These are phyloP conservation scores for Ceratocystis cubensis DNA, from an alignment of 2,329 filamentous ascomycete species.

Conservation along the genomic window DNA sequence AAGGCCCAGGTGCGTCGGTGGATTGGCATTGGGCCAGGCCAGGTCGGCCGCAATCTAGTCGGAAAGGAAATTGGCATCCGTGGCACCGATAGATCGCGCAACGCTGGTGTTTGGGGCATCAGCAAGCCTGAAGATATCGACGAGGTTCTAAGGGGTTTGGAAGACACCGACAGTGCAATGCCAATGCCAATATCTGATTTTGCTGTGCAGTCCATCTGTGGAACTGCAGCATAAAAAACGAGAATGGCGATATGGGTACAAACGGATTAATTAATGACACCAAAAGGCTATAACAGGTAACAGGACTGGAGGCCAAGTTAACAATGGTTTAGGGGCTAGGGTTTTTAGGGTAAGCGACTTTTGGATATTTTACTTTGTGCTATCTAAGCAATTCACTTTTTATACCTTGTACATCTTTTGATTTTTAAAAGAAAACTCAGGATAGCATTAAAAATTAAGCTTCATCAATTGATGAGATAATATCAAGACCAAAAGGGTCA, in stretches of 20 bases:
- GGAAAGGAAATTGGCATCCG: slow-evolving; percentile 90
- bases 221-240: background rate
- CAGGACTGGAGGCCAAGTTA: background rate
- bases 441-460: too few relatives aligned
- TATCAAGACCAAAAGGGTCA: background rate
- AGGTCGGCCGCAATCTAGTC: slow-evolving; percentile 84
- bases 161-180: slow-evolving; percentile 46
- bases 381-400: background rate
- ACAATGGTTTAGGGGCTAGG: background rate
- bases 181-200: slow-evolving; percentile 30
- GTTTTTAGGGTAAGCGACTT: background rate
- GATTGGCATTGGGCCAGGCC: slow-evolving; percentile 86
- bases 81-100: slow-evolving; percentile 63
- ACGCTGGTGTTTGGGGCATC: slow-evolving; percentile 86
- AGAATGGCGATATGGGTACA: background rate
- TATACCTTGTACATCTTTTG: background rate
- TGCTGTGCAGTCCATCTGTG: slow-evolving; percentile 14
- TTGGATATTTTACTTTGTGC: background rate
- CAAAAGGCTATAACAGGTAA: background rate
- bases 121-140: slow-evolving; percentile 67
- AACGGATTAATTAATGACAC: background rate
- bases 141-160: slow-evolving; percentile 50
- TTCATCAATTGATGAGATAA: too few relatives aligned
- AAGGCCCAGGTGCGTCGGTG: slow-evolving; percentile 69
- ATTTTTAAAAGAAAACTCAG: too few relatives aligned